Evolutionary conservation across 352 stramenopile species (phyloP), one percentile per base, ranked within the genome.

Genomic region (Blastocystis sp.): DNA sequence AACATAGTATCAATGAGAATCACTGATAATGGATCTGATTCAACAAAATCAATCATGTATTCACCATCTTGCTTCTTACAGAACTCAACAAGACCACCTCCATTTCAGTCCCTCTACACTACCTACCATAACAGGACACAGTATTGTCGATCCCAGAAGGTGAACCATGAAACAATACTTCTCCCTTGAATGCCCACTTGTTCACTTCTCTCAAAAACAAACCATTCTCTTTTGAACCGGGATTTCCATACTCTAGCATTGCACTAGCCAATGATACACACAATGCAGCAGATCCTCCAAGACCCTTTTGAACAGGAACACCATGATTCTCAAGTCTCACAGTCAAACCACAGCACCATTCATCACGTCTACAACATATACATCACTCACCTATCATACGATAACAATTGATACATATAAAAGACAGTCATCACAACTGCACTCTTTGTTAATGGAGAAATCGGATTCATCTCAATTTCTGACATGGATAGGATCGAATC

Each of bases 91-190:
- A 93, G 90, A 0, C 94, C 93, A 37, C 93, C 93, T 73, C 43
- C 24, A n/a, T 7, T 66, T 29, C 5, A 73, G 24, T 39, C 12
- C 12, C 5, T 9, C 12, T 9, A 39, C 12, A 14, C 9, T 11
- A 29, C 5, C 12, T 46, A 73, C 89, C 89, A 88, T 93, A 96
- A 43, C 91, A 92, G 35, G 92, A 93, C 14, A 96, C 92, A 0
- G 93, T 96, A 86, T 97, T 97, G 90, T 97, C 94, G 32, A 96
- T 91, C 56, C 94, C 94, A 14, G 93, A 96, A 56, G 94, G 94
- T 12, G 90, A 92, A 11, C 93, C 94, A 74, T 97, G 94, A 29
- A 96, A 89, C 65, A 97, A 92, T 21, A 93, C 91, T 89, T 97
- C 94, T 0, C 91, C 92, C n/a, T 90, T 89, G 75, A 92, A 96